Base-by-base conservation (phyloP, 352 stramenopile genomes). In the Globisporangium abappressorium region DNA sequence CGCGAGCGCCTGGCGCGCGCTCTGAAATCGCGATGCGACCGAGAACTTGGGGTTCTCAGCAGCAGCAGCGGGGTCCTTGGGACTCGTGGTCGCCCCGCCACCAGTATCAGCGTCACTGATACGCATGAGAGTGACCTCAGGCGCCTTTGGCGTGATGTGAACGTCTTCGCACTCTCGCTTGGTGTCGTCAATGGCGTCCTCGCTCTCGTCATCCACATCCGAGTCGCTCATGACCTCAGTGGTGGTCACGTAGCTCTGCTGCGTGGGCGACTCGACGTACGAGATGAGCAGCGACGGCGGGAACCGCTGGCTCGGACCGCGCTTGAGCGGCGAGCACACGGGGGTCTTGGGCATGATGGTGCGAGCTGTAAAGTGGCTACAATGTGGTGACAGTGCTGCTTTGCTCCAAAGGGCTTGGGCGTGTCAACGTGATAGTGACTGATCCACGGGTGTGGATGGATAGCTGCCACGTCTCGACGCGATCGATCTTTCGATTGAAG, bases 211-310 rank as follows among this genome's bases (percentile, higher is more conserved):
- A 15, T 55, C 53, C 18, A n/a, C 28, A 22, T 58, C 53, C 4
- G 53, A 28, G 26, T 58, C 53, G 53, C 53, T 58, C 11, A 12
- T 24, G 3, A 12, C 53, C 3, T 57, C 53, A 22, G 53, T 12
- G 24, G 26, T 2, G 22, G 38, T 28, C 53, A 58, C 53, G 26
- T 58, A 58, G 26, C 53, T 38, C 53, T 30, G 26, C 26, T 58
- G 53, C 26, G 15, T 30, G 15, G 53, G 53, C 26, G 53, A 58
- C 24, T 58, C 53, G 24, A 30, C 12, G 53, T 58, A 58, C 53
- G 53, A 58, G 53, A 58, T 28, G 24, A 58, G 53, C 15, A 63
- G 33, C 57, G 57, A 63, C 24, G n/a, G 33, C 7, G 57, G 24
- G 15, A 63, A 63, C 3, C 57, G 57, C 24, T 26, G 53, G 3